Conservation (phyloP, 2,329 filamentous ascomycete genomes). For the Sporothrix pallida region DNA sequence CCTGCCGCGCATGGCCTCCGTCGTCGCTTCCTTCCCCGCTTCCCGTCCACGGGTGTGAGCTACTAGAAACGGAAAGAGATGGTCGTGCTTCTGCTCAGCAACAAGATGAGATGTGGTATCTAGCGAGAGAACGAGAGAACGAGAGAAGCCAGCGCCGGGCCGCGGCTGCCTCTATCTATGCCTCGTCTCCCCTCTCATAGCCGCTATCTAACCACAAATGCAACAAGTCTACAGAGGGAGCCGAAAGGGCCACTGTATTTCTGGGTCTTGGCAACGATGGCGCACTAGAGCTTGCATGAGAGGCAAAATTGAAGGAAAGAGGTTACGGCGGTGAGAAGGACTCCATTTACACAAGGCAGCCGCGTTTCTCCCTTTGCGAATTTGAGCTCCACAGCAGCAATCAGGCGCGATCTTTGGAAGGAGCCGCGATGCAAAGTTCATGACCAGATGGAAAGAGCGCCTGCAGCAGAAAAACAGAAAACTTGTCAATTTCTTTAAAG, state of each 20-base stretch:
- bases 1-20: slow-evolving; percentile 10
- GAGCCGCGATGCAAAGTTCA: neutral
- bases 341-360: neutral
- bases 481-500: neutral
- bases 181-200: slow-evolving; percentile 3
- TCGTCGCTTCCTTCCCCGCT: slow-evolving; percentile 21
- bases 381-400: too few species aligned
- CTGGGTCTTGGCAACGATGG: slow-evolving; percentile 17
- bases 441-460: neutral
- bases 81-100: neutral
- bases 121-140: neutral
- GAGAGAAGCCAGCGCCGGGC: neutral
- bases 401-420: neutral
- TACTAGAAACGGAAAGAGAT: slow-evolving; percentile 9
- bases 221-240: neutral
- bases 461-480: neutral
- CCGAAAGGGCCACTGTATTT: neutral
- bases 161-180: slow-evolving; percentile 10
- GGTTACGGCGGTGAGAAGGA: slow-evolving; percentile 7
- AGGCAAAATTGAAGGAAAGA: neutral
- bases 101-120: slow-evolving; percentile 2
- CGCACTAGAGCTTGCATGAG: slow-evolving; percentile 20
- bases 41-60: neutral
- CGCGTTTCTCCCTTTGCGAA: neutral
- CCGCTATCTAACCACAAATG: slow-evolving; percentile 26